Base-by-base conservation (phyloP, 441 rosid genomes). In the Bruguiera hainesii region DNA sequence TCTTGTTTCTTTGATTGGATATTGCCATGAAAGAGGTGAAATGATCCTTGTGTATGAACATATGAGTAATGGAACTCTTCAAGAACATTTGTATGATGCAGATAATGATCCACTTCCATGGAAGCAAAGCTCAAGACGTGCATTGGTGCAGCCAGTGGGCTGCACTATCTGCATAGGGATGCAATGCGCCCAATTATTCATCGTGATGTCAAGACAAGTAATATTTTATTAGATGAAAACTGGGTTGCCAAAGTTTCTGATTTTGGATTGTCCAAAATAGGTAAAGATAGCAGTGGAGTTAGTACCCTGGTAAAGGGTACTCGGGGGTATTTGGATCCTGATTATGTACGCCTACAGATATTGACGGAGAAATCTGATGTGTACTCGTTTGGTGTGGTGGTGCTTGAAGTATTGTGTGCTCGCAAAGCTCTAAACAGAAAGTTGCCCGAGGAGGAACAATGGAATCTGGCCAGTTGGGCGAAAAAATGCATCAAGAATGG, bases 31-130 rank as follows among this genome's bases (percentile, higher is more conserved):
- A 6, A 67, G 53, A 0, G 23, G 39, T 0, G 76, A 71, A 26
- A 73, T 76, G 77, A 73, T 81, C 46, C 68, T 81, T n/a, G 80
- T 81, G n/a, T 81, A 81, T 29, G 82, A 78, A 3, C 75, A 73
- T 51, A 81, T 81, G 82, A 59, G 63, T 55, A 65, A 64, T 0
- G 82, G 80, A 26, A 73, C 82, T 0, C 78, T 81, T n/a, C 49
- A 35, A n/a, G 70, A 74, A 2, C 67, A 74, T 53, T 66, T 74
- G 16, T 55, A 75, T 28, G 64, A 42, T n/a, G 56, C 26, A 21
- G 35, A 16, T 26, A 66, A 51, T 2, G 35, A 39, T 50, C 63
- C 61, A 9, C 64, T 74, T 9, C 29, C 71, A n/a, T 70, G 75
- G 75, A 52, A 63, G 29, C 30, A 20, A 8, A 63, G 52, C 69